Conservation (phyloP, 495 filamentous ascomycete species). For the Daldinia concentrica region DNA sequence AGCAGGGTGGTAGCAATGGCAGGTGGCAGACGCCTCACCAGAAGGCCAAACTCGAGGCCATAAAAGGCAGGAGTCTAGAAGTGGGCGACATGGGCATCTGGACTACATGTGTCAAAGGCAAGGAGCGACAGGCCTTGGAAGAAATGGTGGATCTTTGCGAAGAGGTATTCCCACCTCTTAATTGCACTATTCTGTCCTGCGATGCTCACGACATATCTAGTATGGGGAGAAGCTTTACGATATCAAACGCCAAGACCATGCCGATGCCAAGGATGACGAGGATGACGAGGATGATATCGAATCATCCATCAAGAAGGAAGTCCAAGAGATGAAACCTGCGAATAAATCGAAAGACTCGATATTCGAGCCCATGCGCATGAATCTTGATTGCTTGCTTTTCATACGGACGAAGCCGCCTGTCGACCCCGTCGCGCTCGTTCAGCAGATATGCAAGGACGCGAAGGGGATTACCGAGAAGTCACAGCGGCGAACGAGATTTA, state of each 20-base stretch:
- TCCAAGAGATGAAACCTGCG: conserved; percentile 69
- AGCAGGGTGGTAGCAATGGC: conserved; percentile 59
- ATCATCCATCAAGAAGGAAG: conserved; percentile 79
- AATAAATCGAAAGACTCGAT: conserved; percentile 51
- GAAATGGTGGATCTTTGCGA: conserved; percentile 80
- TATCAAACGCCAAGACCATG: conserved; percentile 51
- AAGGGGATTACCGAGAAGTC: conserved; percentile 53
- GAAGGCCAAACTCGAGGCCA: conserved; percentile 51
- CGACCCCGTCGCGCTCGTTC: conserved; percentile 82
- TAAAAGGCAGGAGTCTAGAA: conserved; percentile 60
- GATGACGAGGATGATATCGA: conserved; percentile 72
- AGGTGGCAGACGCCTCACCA: conserved; percentile 66
- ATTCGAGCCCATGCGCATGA: conserved; percentile 74
- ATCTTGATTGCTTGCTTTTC: conserved; percentile 80
- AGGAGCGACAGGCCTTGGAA: conserved; percentile 77
- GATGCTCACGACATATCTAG: conserved; percentile 45
- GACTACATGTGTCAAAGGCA: conserved; percentile 83
- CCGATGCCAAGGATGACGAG: conserved; percentile 48
- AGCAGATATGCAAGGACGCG: conserved; percentile 75
- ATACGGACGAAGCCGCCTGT: conserved; percentile 73
- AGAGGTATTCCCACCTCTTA: conserved; percentile 63
- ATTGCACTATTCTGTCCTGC: not conserved
- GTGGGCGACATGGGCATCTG: conserved; percentile 87
- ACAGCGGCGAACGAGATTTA: conserved; percentile 73
- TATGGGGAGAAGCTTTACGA: conserved; percentile 69